Base-by-base conservation (phyloP, 192 early-diverging fungal species). In the Coemansia sp. region DNA sequence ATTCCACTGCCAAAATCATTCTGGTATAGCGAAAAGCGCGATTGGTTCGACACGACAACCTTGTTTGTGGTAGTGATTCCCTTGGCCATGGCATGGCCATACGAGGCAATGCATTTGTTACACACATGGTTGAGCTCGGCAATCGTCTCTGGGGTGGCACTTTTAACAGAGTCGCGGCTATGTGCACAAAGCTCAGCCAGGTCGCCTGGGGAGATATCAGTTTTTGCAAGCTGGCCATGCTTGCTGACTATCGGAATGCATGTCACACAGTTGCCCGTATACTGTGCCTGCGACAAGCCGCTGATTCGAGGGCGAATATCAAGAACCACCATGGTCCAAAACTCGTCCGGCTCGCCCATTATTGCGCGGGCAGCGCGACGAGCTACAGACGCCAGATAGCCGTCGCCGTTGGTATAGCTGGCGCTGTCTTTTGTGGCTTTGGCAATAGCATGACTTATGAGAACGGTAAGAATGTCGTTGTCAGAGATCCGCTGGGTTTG, bases 1-100 rank as follows among this genome's bases (percentile, higher is more conserved):
- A 47, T 44, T 6, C 55, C 62, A 22, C 42, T 32, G 3, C 62
- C 68, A 71, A 71, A 71, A 52, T 71, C 68, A 14, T 45, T 45
- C 0, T 54, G 11, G 51, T 71, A 71, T 8, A 60, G 23, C 22
- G 44, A 7, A 21, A 71, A 55, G 9, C 62, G 56, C 5, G 57
- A 54, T 44, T 64, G 62, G 38, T 63, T 71, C 1, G 68, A 56
- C 6, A 71, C 7, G 11, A 57, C 29, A 23, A 71, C 11, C 27
- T 47, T 48, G 7, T 50, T 43, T 0, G 25, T 30, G 11, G 30
- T 54, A 4, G 9, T 28, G 11, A 64, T 35, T 14, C 28, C 28
- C 28, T 64, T 40, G 6, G 57, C 58, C 19, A 59, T 40, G 27
- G 40, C 21, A 21, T 57, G 35, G 33, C 46, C 52, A 21, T 50